These are phyloP conservation scores for Boletus edulis DNA, from an alignment of 768 basidiomycete genomes.

Conservation along the genomic window DNA sequence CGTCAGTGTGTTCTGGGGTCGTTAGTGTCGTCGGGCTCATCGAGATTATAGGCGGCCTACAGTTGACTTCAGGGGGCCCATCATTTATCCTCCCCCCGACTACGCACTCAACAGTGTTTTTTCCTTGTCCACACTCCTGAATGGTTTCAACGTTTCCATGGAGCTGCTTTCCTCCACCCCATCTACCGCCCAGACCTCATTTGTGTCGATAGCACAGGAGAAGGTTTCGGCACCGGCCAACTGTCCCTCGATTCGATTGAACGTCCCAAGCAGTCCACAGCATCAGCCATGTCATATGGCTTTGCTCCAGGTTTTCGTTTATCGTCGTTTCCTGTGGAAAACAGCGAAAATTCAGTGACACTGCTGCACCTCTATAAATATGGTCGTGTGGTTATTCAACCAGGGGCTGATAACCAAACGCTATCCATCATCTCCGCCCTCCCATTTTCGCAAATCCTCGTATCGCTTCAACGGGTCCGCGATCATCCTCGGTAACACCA, in stretches of 20 bases:
- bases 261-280: slow-evolving; percentile 6
- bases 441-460: neutral
- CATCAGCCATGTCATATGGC: slow-evolving; percentile 7
- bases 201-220: neutral
- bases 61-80: neutral
- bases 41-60: neutral
- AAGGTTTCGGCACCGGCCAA: neutral
- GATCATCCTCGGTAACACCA: neutral
- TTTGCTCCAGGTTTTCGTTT: slow-evolving; percentile 1
- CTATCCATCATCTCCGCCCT: neutral
- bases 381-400: slow-evolving; percentile 9
- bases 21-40: too few relatives aligned
- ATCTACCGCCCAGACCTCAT: neutral
- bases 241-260: neutral
- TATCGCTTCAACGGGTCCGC: neutral
- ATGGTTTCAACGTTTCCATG: slow-evolving; percentile 4
- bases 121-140: neutral
- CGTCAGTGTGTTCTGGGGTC: too few relatives aligned
- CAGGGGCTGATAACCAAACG: neutral
- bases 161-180: neutral
- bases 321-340: neutral
- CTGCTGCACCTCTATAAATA: slow-evolving; percentile 1
- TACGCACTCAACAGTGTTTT: neutral
- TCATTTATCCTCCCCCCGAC: neutral
- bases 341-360: neutral